Conservation (phyloP, 352 stramenopile genomes). For the Phytopythium oedochilum region DNA sequence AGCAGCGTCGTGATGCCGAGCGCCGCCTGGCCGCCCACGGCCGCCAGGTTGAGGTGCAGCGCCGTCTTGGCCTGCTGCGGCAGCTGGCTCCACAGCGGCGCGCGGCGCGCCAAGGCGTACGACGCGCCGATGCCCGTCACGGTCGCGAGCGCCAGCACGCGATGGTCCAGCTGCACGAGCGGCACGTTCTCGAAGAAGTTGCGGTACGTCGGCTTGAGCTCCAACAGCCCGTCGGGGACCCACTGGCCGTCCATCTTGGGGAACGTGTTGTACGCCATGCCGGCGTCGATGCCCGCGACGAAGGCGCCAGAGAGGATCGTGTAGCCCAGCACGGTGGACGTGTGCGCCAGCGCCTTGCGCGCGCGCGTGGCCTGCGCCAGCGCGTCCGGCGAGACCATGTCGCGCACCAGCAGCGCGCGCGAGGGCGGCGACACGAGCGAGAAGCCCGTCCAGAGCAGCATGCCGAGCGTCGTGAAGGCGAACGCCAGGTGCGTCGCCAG, state of each 20-base stretch:
- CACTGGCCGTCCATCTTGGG: slow-evolving; percentile 94
- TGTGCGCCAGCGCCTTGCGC: slow-evolving; percentile 56
- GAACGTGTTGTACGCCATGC: slow-evolving; percentile 98
- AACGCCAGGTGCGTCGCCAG: slow-evolving; percentile 96
- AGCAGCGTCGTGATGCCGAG: slow-evolving; percentile 98
- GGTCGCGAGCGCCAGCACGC: slow-evolving; percentile 92
- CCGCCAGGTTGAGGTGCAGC: slow-evolving; percentile 72
- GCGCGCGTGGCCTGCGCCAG: slow-evolving; percentile 58
- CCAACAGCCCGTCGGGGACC: slow-evolving; percentile 94
- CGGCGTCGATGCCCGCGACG: slow-evolving; percentile 98
- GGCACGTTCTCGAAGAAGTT: slow-evolving; percentile 99
- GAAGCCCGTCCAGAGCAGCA: slow-evolving; percentile 94
- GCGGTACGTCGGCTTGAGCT: slow-evolving; percentile 84
- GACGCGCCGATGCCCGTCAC: slow-evolving; percentile 59
- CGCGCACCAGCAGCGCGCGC: slow-evolving; percentile 43
- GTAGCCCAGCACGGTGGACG: slow-evolving; percentile 66
- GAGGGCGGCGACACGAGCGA: slow-evolving; percentile 83
- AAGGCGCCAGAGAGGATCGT: slow-evolving; percentile 91
- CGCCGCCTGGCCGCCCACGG: slow-evolving; percentile 76
- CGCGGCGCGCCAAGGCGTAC: slow-evolving; percentile 63
- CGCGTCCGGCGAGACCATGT: slow-evolving; percentile 81
- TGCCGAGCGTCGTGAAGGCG: slow-evolving; percentile 95
- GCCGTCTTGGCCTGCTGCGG: slow-evolving; percentile 69
- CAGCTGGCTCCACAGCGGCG: slow-evolving; percentile 84
- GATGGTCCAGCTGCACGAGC: slow-evolving; percentile 98